Evolutionary conservation across 352 stramenopile genomes (phyloP), one percentile per base, ranked within the genome.

Genomic region (Globisporangium paddicum): DNA sequence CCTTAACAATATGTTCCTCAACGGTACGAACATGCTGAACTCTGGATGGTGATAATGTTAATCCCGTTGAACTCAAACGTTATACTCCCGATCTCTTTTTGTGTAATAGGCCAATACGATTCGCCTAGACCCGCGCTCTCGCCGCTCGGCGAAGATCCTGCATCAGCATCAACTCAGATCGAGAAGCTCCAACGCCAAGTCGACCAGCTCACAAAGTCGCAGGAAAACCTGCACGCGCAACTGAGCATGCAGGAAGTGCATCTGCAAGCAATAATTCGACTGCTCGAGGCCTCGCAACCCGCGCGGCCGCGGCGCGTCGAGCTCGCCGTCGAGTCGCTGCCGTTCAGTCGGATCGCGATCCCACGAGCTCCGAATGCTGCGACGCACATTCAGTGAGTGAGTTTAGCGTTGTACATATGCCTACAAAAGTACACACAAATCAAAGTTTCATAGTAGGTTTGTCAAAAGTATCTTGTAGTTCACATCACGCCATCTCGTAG

Each of bases 221-320:
- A 90, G 73, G 72, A 86, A 66, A 14, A 68, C 55, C 57, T 87
- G 18, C 76, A 90, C 58, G 65, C 62, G 10, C 82, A 89, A 55
- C 54, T 92, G 28, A 71, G 49, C 6, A 67, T 64, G 4, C 79
- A 92, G 53, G 77, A 89, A 37, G 58, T 44, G 8, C 77, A 92
- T 55, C 57, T 92, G 44, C 66, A 85, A 30, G 63, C 67, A 5
- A 92, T 92, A 30, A 54, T 74, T 48, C 55, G 66, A 16, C 52
- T 89, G 2, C 30, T 90, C 1, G 52, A 86, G 30, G 11, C 69
- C 13, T 48, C 58, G 14, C 69, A 66, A 21, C 35, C 69, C n/a
- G 3, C 49, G 13, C 58, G 48, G 30, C 5, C 53, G 16, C 47
- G 48, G 3, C 62, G 34, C 4, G 32, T 65, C 42, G 59, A 42